Evolutionary conservation across 2,329 filamentous ascomycete species (phyloP).

Genomic region (Alternaria ventricosa): DNA sequence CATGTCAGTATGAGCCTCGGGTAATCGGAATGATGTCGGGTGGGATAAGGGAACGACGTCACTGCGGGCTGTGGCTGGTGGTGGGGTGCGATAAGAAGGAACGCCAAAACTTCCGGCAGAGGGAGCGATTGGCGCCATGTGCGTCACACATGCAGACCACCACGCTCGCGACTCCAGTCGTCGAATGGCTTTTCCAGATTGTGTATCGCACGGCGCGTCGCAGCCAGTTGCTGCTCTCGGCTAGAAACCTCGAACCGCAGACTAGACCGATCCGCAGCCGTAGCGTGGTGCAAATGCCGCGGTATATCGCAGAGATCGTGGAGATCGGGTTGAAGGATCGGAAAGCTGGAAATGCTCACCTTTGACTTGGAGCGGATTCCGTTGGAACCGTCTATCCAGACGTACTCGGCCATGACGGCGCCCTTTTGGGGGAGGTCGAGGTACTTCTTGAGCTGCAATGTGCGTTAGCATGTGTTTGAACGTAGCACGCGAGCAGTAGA

Average conservation of each 20-base stretch:
- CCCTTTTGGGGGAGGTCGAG: constrained; percentile 89
- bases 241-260: constrained; percentile 2
- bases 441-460: constrained; percentile 83
- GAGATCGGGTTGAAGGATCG: neutral
- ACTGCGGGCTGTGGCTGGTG: constrained; percentile 35
- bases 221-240: constrained; percentile 4
- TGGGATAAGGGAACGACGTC: constrained; percentile 10
- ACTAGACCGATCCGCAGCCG: constrained; percentile 6
- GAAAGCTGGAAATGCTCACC: constrained; percentile 64
- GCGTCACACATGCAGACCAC: constrained; percentile 27
- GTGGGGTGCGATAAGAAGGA: constrained; percentile 43
- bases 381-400: constrained; percentile 89
- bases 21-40: constrained; percentile 8
- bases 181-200: constrained; percentile 10
- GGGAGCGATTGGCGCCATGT: constrained; percentile 26
- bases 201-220: constrained; percentile 10
- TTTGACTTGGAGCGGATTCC: constrained; percentile 93
- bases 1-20: constrained; percentile 25
- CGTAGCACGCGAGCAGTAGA: constrained; percentile 28
- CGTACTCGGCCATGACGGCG: constrained; percentile 89
- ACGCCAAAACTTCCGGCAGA: constrained; percentile 16
- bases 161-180: constrained; percentile 12
- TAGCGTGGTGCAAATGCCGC: constrained; percentile 15
- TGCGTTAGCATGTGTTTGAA: constrained; percentile 25
- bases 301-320: neutral